Conservation (phyloP, 306 rosid genomes). For the Styphnolobium japonicum region DNA sequence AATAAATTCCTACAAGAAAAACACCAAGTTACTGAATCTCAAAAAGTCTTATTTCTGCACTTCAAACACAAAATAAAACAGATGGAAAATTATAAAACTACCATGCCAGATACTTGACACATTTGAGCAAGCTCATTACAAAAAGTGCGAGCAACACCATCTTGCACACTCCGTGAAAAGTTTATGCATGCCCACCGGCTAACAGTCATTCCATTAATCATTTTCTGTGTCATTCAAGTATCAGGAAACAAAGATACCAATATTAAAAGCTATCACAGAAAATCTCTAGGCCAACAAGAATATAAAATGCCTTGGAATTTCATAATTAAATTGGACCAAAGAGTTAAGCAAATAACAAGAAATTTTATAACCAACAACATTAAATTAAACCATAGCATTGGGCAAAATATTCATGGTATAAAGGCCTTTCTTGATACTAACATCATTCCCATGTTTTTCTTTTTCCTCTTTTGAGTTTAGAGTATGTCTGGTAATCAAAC, state of each 20-base stretch:
- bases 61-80: neutral
- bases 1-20: constrained; percentile 63
- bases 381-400: neutral
- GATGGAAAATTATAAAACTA: constrained; percentile 31
- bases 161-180: constrained; percentile 88
- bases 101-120: constrained; percentile 99
- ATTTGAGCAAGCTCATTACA: constrained; percentile 84
- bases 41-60: neutral
- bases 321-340: neutral
- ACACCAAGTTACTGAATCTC: neutral
- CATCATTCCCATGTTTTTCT: neutral
- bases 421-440: neutral
- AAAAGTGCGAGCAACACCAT: constrained; percentile 82
- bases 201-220: constrained; percentile 94
- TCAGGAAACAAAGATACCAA: constrained; percentile 16
- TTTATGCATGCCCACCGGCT: constrained; percentile 93
- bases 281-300: neutral
- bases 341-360: neutral
- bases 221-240: constrained; percentile 59
- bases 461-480: neutral
- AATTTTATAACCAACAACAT: neutral
- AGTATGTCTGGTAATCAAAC: neutral
- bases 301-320: neutral
- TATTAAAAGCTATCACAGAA: constrained; percentile 2
- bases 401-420: neutral